Base-by-base conservation (phyloP, 2,329 filamentous ascomycete species). In the Hypoxylon sp. region DNA sequence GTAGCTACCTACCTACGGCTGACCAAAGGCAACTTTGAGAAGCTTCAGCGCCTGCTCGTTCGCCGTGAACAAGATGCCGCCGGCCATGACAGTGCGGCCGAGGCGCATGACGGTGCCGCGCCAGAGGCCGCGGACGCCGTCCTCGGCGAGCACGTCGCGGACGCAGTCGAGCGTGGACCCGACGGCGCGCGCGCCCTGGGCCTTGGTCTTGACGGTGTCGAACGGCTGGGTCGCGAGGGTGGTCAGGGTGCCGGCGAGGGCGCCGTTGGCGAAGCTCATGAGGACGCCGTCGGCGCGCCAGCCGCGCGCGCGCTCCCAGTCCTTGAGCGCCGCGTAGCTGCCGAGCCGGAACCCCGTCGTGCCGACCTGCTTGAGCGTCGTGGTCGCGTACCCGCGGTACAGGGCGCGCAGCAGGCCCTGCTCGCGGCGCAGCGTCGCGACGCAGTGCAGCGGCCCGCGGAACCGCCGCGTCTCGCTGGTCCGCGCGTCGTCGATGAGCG, bases 81-180 rank as follows among this genome's bases (percentile, higher is more conserved):
- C 71, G 1, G 71, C 67, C 62, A 88, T 78, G 0, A 88, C 78
- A 4, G 85, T 83, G 50, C 85, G 69, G 0, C 85, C 85, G 17
- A 88, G 67, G 40, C 86, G 75, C 86, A 88, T 88, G 0, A 83
- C 83, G 10, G 84, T 88, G 0, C 85, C 85, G 42, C 82, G 81
- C 85, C 86, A 88, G 58, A 88, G 83, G 0, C 83, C 85, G 15
- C 65, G 46, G 29, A 87, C 60, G 0, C 86, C 86, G 63, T 84
- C 81, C 66, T 88, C 84, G 0, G 74, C 70, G 41, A 84, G 69
- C 11, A 88, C 77, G 27, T 76, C 78, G 50, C 75, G 76, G 13
- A 83, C 75, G 2, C 83, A 83, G 55, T 87, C 83, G 2, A 76
- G 70, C 2, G 83, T 83, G 5, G n/a, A n/a, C n/a, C 79, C 79